Percentiles rank a stretch among this genome's conserved stretches.
These are phyloP conservation scores for Paxillus involutus DNA, from an alignment of 768 basidiomycete genomes.

Conservation along the genomic window DNA sequence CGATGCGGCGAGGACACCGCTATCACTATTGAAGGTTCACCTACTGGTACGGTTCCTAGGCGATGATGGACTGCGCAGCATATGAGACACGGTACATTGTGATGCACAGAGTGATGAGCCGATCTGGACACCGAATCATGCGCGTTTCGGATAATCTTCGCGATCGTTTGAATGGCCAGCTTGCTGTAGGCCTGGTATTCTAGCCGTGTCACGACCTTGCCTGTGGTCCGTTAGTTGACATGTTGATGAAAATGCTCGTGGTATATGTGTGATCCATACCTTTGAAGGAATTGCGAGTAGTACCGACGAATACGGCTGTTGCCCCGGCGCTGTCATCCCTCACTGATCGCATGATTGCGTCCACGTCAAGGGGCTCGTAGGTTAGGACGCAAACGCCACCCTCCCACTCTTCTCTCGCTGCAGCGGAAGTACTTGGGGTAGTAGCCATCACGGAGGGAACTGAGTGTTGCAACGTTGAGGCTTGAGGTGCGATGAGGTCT, in stretches of 20 bases:
- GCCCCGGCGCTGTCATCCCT: constrained; percentile 68
- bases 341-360: constrained; percentile 61
- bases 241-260: constrained; percentile 7
- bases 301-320: constrained; percentile 76
- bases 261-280: constrained; percentile 41
- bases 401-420: constrained; percentile 25
- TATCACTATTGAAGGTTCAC: constrained; percentile 81
- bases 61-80: constrained; percentile 72
- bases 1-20: constrained; percentile 84
- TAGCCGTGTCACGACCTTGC: constrained; percentile 66
- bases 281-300: constrained; percentile 84
- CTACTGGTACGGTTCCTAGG: constrained; percentile 74
- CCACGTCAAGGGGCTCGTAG: constrained; percentile 54
- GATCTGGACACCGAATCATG: constrained; percentile 43
- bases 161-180: constrained; percentile 77
- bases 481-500: not conserved
- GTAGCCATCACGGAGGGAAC: constrained; percentile 15
- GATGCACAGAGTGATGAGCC: constrained; percentile 34
- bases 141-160: constrained; percentile 51
- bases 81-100: constrained; percentile 40
- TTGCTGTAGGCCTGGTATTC: constrained; percentile 86
- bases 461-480: not conserved
- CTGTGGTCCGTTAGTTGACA: constrained; percentile 35
- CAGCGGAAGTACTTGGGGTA: constrained; percentile 22
- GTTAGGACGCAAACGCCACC: constrained; percentile 50